Evolutionary conservation across 2,329 filamentous ascomycete species (phyloP).

Genomic region (Calonectria pauciramosa): DNA sequence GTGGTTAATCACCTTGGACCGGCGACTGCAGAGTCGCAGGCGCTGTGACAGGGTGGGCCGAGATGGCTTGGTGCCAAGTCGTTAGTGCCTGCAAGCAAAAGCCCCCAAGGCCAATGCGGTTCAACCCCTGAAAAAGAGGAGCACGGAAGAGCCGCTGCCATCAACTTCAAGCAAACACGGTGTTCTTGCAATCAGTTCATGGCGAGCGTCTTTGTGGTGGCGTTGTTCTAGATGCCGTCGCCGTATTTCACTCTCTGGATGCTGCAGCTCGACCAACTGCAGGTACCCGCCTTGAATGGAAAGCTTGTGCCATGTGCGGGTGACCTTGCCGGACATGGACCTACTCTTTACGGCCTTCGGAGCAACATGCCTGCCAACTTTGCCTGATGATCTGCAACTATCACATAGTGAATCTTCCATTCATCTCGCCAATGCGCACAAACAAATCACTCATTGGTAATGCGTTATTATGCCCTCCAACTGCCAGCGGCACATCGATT

Average conservation of each 20-base stretch:
- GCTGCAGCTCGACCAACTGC: not conserved
- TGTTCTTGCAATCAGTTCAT: not conserved
- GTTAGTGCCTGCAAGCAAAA: conserved; percentile 7
- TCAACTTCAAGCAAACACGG: not conserved
- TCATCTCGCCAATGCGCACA: conserved; percentile 22
- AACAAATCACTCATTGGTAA: not conserved
- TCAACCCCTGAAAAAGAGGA: conserved; percentile 13
- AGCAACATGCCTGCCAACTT: conserved; percentile 2
- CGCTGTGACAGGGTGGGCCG: not conserved
- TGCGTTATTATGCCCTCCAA: not conserved
- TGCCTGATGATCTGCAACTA: conserved; percentile 8
- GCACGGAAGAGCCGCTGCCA: not conserved
- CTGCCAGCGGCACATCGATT: not conserved
- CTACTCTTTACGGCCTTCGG: conserved; percentile 1
- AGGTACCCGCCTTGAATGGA: not conserved
- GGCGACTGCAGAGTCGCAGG: not conserved
- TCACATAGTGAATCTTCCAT: conserved; percentile 6
- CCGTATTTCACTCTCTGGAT: not conserved
- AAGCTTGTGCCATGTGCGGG: not conserved
- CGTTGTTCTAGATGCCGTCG: not conserved
- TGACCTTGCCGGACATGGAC: not conserved
- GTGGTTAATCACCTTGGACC: not conserved
- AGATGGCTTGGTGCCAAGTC: conserved; percentile 15
- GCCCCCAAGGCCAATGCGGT: conserved; percentile 1
- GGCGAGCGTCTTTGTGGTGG: not conserved